Percentiles rank a stretch among this genome's conserved stretches.
Evolutionary conservation across 2,329 filamentous ascomycete species (phyloP).

Genomic region (Sporothrix humicola): DNA sequence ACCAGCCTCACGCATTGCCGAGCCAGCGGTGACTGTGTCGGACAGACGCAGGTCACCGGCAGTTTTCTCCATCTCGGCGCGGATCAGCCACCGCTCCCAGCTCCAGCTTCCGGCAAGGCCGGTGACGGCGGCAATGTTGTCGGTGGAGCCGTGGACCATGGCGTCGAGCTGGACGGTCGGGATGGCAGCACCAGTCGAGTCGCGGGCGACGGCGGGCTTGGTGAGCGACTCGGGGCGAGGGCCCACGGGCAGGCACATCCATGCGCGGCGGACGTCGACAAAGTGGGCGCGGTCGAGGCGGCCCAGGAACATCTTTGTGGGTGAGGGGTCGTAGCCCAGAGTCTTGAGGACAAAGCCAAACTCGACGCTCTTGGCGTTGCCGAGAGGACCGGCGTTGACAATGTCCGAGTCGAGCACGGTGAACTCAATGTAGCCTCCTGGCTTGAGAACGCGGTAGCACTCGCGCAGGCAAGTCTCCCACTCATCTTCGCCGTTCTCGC

Average conservation of each 20-base stretch:
- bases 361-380: slow-evolving; percentile 83
- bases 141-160: slow-evolving; percentile 69
- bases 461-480: slow-evolving; percentile 85
- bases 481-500: slow-evolving; percentile 75
- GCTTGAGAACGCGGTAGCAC: slow-evolving; percentile 89
- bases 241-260: slow-evolving; percentile 88
- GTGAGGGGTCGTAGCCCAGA: slow-evolving; percentile 84
- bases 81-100: slow-evolving; percentile 96
- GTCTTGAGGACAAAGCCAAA: slow-evolving; percentile 90
- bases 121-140: slow-evolving; percentile 74
- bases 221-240: slow-evolving; percentile 50
- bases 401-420: slow-evolving; percentile 88
- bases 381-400: slow-evolving; percentile 79
- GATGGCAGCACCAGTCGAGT: slow-evolving; percentile 48
- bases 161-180: slow-evolving; percentile 64
- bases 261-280: slow-evolving; percentile 78
- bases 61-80: slow-evolving; percentile 80
- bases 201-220: slow-evolving; percentile 45
- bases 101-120: slow-evolving; percentile 85
- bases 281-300: slow-evolving; percentile 79
- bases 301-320: slow-evolving; percentile 79
- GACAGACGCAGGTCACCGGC: slow-evolving; percentile 67
- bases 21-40: slow-evolving; percentile 58
- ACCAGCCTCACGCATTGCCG: slow-evolving; percentile 61
- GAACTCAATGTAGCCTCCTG: slow-evolving; percentile 91